phyloP scores from a whole-genome alignment of 1,139 yeast species.

The Geotrichum klebahnii region DNA sequence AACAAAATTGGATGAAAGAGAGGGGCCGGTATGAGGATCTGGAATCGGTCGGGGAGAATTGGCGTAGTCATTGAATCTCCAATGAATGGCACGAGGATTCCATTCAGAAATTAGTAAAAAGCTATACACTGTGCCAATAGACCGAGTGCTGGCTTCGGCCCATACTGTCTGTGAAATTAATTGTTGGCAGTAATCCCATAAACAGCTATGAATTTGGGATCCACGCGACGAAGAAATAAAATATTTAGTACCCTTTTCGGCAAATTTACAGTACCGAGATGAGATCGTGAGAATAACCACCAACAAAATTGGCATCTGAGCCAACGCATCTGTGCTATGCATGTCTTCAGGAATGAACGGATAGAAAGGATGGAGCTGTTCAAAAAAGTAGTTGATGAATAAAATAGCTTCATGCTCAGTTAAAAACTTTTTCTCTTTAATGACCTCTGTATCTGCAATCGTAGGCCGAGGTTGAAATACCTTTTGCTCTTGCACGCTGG shows the following conservation, averaged over 20 bases:
- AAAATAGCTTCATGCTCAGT: slow-evolving; percentile 63
- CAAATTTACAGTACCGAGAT: slow-evolving; percentile 51
- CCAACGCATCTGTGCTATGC: slow-evolving; percentile 60
- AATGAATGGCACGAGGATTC: slow-evolving; percentile 92
- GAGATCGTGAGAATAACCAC: slow-evolving; percentile 79
- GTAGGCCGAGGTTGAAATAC: slow-evolving; percentile 30
- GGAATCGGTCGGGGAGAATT: slow-evolving; percentile 44
- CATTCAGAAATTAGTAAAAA: slow-evolving; percentile 86
- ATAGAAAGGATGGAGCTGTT: slow-evolving; percentile 81
- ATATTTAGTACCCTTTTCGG: slow-evolving; percentile 22
- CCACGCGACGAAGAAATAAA: slow-evolving; percentile 21
- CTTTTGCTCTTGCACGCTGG: slow-evolving; percentile 9
- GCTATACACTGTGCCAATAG: slow-evolving; percentile 81
- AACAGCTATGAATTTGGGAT: slow-evolving; percentile 52
- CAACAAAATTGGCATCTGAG: slow-evolving; percentile 73
- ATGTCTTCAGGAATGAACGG: slow-evolving; percentile 78
- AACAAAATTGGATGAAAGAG: background rate
- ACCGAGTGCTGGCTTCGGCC: slow-evolving; percentile 89
- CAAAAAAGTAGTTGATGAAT: slow-evolving; percentile 62
- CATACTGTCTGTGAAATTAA: slow-evolving; percentile 83
- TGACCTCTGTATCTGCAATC: slow-evolving; percentile 58
- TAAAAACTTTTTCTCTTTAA: slow-evolving; percentile 58
- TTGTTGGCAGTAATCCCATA: slow-evolving; percentile 81
- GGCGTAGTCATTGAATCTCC: slow-evolving; percentile 85
- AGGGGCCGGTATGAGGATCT: slow-evolving; percentile 12